Evolutionary conservation across 148 eudicot species (phyloP), one percentile per base, ranked within the genome.

Genomic region (Camellia sinensis): DNA sequence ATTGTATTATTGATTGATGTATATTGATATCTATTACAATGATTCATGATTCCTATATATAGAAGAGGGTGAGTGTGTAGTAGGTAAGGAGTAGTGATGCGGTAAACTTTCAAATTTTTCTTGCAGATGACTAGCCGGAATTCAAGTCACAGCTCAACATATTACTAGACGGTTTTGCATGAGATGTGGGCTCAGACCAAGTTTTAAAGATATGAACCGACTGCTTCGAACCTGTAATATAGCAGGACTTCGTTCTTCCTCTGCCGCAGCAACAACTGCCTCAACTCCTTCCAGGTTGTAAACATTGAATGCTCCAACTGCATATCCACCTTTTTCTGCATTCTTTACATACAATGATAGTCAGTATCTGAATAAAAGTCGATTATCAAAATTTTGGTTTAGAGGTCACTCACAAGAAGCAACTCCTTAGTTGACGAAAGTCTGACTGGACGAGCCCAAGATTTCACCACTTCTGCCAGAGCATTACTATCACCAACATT

Each of bases 301-400:
- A 43, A 96, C 95, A 80, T 96, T 96, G 88, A 96, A 96, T 69
- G 99, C 98, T 83, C 99, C 99, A 84, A 96, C 88, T 79, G 99
- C 99, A 85, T 96, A 96, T 71, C 94, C 94, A 61, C 91, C 95
- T 74, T 86, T 92, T 86, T 96, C 93, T 45, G 99, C 99, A 83
- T 88, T 89, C 99, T 96, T 64, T 71, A 87, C 40, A 76, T 45
- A 48, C 11, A 74, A 83, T 29, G 22, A 74, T 53, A 67, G 72
- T 81, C 68, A 80, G 63, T 60, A 65, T 69, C 81, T 45, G 77
- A 62, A 40, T 45, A 74, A 17, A 60, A 64, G 64, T 72, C 17
- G 73, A 68, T 43, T 46, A 17, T 17, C 84, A 67, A 15, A 14
- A 67, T 50, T 56, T 2, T 29, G 56, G 10, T 45, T 75, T 67